phyloP scores from a whole-genome alignment of 208 protist species.

The Wallacemonas sp. region DNA sequence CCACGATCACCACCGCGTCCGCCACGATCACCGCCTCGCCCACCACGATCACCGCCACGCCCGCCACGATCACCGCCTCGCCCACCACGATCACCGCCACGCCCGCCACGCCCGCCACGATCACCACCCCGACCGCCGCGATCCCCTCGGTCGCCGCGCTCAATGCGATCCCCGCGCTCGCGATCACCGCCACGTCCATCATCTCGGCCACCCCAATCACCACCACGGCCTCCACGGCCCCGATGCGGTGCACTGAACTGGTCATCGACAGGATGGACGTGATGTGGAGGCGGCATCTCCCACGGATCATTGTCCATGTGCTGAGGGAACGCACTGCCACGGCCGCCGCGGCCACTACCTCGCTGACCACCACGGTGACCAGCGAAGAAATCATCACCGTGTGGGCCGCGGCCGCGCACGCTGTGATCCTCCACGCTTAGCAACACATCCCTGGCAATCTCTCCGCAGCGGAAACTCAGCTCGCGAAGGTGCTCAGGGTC shows the following conservation, averaged over 20 bases:
- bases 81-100: neutral
- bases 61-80: neutral
- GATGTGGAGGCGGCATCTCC: slow-evolving; percentile 15
- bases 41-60: slow-evolving; percentile 3
- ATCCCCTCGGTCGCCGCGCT: neutral
- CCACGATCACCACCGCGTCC: neutral
- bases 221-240: slow-evolving; percentile 2
- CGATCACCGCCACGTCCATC: no score
- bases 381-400: slow-evolving; percentile 5
- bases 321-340: neutral
- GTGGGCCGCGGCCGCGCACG: neutral
- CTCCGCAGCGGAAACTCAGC: slow-evolving; percentile 25
- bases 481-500: slow-evolving; percentile 29
- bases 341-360: slow-evolving; percentile 19
- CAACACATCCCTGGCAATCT: slow-evolving; percentile 22
- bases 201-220: slow-evolving; percentile 1
- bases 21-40: slow-evolving; percentile 1
- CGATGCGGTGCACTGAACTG: slow-evolving; percentile 2
- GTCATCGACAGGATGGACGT: neutral
- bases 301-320: slow-evolving; percentile 15
- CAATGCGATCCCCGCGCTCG: neutral
- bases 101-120: neutral
- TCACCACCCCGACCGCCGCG: slow-evolving; percentile 3
- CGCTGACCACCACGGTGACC: slow-evolving; percentile 7
- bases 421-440: slow-evolving; percentile 14